Percentiles rank a stretch among this genome's conserved stretches.
Conservation (phyloP, 192 early-diverging fungal species). For the Backusella morwellensis region DNA sequence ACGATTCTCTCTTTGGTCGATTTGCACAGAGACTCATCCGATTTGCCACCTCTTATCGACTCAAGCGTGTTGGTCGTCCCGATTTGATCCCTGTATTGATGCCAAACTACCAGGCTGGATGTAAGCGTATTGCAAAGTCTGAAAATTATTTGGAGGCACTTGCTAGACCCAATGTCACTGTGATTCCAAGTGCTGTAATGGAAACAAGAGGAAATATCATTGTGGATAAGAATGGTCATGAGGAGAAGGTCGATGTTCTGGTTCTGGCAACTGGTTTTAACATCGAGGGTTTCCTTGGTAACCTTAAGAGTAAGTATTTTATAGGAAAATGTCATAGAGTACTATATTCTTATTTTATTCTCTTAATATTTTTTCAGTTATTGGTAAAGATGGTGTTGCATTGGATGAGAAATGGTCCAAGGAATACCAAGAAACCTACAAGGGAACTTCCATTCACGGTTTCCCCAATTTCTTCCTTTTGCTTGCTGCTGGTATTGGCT, state of each 20-base stretch:
- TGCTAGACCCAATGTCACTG: constrained; percentile 28
- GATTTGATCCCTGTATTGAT: constrained; percentile 33
- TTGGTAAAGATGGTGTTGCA: constrained; percentile 19
- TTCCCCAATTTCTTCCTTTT: constrained; percentile 59
- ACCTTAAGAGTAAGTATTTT: constrained; percentile 22
- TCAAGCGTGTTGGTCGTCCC: constrained; percentile 24
- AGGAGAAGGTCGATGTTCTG: constrained; percentile 39
- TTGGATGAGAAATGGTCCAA: constrained; percentile 20
- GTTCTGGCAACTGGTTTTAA: constrained; percentile 47
- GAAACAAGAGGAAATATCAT: constrained; percentile 31
- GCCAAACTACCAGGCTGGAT: constrained; percentile 38
- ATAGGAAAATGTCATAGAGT: background rate
- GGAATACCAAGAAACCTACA: constrained; percentile 25
- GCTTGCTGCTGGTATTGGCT: constrained; percentile 49
- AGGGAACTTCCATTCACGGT: constrained; percentile 40
- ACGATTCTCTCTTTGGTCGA: constrained; percentile 36
- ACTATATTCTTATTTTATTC: background rate
- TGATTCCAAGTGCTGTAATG: constrained; percentile 32
- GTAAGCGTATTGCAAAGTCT: constrained; percentile 43
- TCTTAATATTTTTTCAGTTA: background rate
- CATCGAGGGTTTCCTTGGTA: constrained; percentile 26
- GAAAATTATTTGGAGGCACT: constrained; percentile 20
- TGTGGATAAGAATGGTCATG: constrained; percentile 31
- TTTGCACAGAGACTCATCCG: constrained; percentile 29
- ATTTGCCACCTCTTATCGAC: constrained; percentile 21